Percentiles rank a stretch among this genome's conserved stretches.
Conservation (phyloP, 129 eudicot species). For the Centella asiatica region DNA sequence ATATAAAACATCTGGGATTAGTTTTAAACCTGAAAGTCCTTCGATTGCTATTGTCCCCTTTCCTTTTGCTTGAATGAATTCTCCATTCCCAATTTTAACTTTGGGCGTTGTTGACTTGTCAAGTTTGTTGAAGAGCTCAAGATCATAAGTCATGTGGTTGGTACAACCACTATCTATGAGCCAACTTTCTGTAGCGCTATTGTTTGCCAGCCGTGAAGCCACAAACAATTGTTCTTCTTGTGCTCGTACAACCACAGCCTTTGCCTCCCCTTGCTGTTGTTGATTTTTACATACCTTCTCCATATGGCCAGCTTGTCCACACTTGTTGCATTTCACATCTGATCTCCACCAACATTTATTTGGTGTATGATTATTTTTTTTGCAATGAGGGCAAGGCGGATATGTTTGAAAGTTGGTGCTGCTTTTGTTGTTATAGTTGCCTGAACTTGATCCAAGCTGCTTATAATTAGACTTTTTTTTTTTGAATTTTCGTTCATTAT, state of each 20-base stretch:
- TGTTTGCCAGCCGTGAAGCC: constrained; percentile 6
- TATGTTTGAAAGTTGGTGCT: neutral
- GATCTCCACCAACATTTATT: constrained; percentile 9
- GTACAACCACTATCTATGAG: constrained; percentile 14
- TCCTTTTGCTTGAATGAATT: constrained; percentile 5
- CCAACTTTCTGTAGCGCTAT: constrained; percentile 4
- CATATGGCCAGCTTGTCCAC: neutral
- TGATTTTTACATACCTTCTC: constrained; percentile 4
- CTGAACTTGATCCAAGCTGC: neutral
- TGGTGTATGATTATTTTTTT: too few relatives aligned
- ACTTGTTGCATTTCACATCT: neutral
- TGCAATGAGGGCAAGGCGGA: constrained; percentile 7
- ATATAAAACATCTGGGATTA: constrained; percentile 12
- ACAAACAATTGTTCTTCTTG: constrained; percentile 17
- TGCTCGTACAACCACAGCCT: neutral
- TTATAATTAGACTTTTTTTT: neutral
- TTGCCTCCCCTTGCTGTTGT: neutral
- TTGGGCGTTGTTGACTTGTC: neutral
- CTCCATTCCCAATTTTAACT: constrained; percentile 19
- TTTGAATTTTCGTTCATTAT: neutral
- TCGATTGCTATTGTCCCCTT: constrained; percentile 15
- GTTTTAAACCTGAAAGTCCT: constrained; percentile 1
- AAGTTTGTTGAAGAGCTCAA: constrained; percentile 5
- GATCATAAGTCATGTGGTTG: constrained; percentile 19
- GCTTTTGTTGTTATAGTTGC: neutral